phyloP scores from a whole-genome alignment of 192 early-diverging fungal genomes.

The Coemansia sp. region DNA sequence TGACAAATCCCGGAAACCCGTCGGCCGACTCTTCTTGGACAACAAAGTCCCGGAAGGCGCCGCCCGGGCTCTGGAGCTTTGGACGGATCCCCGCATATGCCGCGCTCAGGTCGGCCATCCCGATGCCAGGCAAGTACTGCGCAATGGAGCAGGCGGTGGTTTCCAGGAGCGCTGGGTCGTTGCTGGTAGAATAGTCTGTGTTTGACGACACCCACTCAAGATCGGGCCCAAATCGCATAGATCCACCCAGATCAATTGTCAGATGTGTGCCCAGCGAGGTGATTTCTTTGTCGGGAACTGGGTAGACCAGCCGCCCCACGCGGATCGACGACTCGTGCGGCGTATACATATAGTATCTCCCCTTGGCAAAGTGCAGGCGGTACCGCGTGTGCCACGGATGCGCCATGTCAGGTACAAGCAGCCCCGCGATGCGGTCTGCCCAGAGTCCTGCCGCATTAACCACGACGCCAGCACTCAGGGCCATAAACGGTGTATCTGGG shows the following conservation, averaged over 20 bases:
- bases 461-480: conserved; percentile 59
- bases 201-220: conserved; percentile 60
- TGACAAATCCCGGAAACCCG: conserved; percentile 65
- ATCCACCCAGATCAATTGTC: conserved; percentile 75
- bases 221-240: conserved; percentile 81
- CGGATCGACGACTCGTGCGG: conserved; percentile 4
- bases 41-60: conserved; percentile 74
- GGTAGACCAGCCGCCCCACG: conserved; percentile 74
- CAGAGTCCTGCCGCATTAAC: conserved; percentile 81
- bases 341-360: conserved; percentile 72
- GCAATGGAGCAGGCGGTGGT: conserved; percentile 59
- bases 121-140: conserved; percentile 64
- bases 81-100: conserved; percentile 86
- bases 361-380: conserved; percentile 74
- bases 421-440: conserved; percentile 64
- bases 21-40: conserved; percentile 60
- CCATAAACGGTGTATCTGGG: conserved; percentile 37
- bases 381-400: conserved; percentile 43
- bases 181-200: conserved; percentile 61
- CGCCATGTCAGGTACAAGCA: conserved; percentile 24
- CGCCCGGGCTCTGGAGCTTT: conserved; percentile 74
- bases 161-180: conserved; percentile 32
- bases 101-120: conserved; percentile 59
- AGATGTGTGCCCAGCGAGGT: conserved; percentile 76
- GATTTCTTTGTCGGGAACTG: conserved; percentile 73